Base-by-base conservation (phyloP, 768 basidiomycete genomes). In the Boletus rex-veris region DNA sequence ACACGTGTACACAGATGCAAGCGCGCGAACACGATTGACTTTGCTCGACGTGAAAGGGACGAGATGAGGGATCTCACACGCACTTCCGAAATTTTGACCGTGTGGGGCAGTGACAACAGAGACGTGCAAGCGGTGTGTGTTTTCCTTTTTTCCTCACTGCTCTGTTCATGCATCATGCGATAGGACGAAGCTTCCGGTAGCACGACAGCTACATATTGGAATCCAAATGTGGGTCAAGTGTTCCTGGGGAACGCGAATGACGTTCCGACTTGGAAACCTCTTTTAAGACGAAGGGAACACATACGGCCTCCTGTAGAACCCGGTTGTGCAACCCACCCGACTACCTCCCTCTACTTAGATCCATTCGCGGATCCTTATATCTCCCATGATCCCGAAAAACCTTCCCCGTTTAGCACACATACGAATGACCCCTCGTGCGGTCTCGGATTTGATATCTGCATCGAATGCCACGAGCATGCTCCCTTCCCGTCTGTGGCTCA, bases 41-140 rank as follows among this genome's bases (percentile, higher is more conserved):
- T 94, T 69, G 84, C 89, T 14, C 80, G 84, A 63, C 78, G 90
- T 33, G 92, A 96, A 73, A 83, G 83, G 70, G 89, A 91, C 56
- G 93, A 95, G 74, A 95, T 94, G 90, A 76, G 88, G 12, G 88
- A 90, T 64, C 74, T 95, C 50, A 96, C 93, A 0, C 79, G 83
- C 54, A 89, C 91, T 7, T 85, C 82, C 19, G 89, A 91, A 73
- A 92, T 95, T 49, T 74, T 87, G 58, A 77, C 77, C 38, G 60
- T 82, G 0, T 72, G 73, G 59, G 45, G 44, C 2, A 54, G n/a
- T 31, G 55, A 59, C 7, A 57, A 57, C 35, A 52, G 7, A 33
- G 55, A 55, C 26, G 5, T 33, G 37, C 63, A 57, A 47, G 42
- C 30, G 31, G 61, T 63, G 47, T 16, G 59, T 21, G 18, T 40